Conservation (phyloP, 2,329 filamentous ascomycete genomes). For the Verruconis gallopava region DNA sequence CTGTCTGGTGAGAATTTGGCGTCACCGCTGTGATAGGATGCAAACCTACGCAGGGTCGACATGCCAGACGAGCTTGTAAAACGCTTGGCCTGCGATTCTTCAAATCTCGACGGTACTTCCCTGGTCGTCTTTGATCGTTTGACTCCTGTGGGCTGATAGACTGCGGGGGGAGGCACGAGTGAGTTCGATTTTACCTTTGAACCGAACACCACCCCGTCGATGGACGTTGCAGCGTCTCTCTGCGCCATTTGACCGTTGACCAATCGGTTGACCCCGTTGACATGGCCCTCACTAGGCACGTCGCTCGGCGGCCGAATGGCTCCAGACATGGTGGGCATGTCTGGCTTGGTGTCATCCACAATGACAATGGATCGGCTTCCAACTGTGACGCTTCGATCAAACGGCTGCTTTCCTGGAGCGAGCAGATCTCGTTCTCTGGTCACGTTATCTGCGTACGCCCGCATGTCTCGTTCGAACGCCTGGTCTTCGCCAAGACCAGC, state of each 20-base stretch:
- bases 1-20: slow-evolving; percentile 17
- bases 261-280: neutral
- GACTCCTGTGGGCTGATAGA: slow-evolving; percentile 6
- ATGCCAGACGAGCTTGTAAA: slow-evolving; percentile 1
- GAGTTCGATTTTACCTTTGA: neutral
- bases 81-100: neutral
- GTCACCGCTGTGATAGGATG: slow-evolving; percentile 47
- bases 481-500: slow-evolving; percentile 37
- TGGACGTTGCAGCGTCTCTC: neutral
- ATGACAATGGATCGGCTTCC: slow-evolving; percentile 90
- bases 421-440: slow-evolving; percentile 4
- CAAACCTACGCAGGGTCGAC: slow-evolving; percentile 19
- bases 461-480: slow-evolving; percentile 17
- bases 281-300: neutral
- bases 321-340: slow-evolving; percentile 27
- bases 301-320: slow-evolving; percentile 20
- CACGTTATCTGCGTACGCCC: slow-evolving; percentile 8
- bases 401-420: slow-evolving; percentile 7
- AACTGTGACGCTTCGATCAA: slow-evolving; percentile 49
- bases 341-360: slow-evolving; percentile 49
- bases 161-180: neutral
- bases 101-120: neutral
- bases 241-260: neutral
- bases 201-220: neutral
- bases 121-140: neutral